Conservation (phyloP, 768 basidiomycete genomes). For the Lentinus tigrinus region DNA sequence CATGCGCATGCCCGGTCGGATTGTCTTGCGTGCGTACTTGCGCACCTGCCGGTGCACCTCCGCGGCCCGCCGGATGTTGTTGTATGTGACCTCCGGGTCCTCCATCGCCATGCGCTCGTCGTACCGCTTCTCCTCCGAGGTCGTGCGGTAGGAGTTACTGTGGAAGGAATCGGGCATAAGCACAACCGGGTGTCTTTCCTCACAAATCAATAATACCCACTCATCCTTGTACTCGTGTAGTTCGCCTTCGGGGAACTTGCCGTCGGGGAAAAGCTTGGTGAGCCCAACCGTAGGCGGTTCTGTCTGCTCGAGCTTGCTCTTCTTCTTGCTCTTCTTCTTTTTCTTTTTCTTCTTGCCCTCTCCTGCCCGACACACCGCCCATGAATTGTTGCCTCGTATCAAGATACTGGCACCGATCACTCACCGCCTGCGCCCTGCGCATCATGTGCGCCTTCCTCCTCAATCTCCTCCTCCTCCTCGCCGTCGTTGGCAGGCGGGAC, state of each 20-base stretch:
- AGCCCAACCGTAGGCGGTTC: constrained; percentile 90
- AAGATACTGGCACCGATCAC: background rate
- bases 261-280: constrained; percentile 83
- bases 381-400: background rate
- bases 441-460: constrained; percentile 27
- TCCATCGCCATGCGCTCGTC: constrained; percentile 74
- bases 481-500: constrained; percentile 21
- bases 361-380: constrained; percentile 26
- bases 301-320: constrained; percentile 63
- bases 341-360: constrained; percentile 86
- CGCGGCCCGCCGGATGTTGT: constrained; percentile 87
- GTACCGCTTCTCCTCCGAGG: constrained; percentile 87
- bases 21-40: constrained; percentile 72
- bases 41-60: constrained; percentile 96
- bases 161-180: background rate
- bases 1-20: constrained; percentile 92
- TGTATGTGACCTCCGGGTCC: constrained; percentile 84
- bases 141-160: constrained; percentile 86
- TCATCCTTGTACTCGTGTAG: constrained; percentile 89
- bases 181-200: background rate
- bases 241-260: constrained; percentile 90
- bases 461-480: constrained; percentile 28
- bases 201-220: constrained; percentile 47
- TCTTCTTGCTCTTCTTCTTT: constrained; percentile 90
- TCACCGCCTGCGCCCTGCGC: constrained; percentile 21